Evolutionary conservation across 2,329 filamentous ascomycete genomes (phyloP).

Genomic region (Monilinia aucupariae): DNA sequence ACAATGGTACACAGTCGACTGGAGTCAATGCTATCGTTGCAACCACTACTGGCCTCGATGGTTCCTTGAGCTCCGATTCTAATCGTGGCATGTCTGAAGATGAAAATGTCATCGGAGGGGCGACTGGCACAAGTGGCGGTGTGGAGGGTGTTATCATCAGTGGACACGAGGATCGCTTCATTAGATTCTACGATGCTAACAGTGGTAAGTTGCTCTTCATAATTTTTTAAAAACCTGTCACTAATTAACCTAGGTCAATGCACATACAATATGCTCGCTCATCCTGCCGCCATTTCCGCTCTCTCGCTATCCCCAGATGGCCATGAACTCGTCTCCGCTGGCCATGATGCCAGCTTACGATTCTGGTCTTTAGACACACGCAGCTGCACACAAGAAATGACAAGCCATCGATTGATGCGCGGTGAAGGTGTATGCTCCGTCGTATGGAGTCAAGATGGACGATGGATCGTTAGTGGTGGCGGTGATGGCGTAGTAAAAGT

Average conservation of each 20-base stretch:
- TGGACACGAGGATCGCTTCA: constrained; percentile 92
- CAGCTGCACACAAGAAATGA: constrained; percentile 91
- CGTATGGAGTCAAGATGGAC: constrained; percentile 91
- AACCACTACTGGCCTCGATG: constrained; percentile 75
- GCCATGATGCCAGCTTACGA: constrained; percentile 88
- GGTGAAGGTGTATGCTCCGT: constrained; percentile 93
- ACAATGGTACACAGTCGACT: constrained; percentile 76
- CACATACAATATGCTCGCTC: constrained; percentile 97
- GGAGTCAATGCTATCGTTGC: constrained; percentile 89
- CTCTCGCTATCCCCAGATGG: constrained; percentile 90
- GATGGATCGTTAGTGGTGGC: constrained; percentile 89
- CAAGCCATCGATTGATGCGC: constrained; percentile 86
- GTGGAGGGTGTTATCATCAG: constrained; percentile 93
- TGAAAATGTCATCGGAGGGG: constrained; percentile 72
- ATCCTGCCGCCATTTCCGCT: constrained; percentile 86
- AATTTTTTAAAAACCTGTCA: neutral
- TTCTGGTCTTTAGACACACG: constrained; percentile 98
- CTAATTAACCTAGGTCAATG: constrained; percentile 71
- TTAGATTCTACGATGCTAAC: constrained; percentile 97
- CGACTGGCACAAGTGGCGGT: constrained; percentile 71
- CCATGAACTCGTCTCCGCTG: constrained; percentile 88
- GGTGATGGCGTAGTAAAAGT: constrained; percentile 97
- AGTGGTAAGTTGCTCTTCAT: constrained; percentile 64
- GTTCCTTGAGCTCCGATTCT: constrained; percentile 53
- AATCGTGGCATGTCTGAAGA: constrained; percentile 59